A percentile compares a stretch with the other conserved stretches of the same genome.
These are phyloP conservation scores for Taxillus chinensis DNA, from an alignment of 164 flowering plant species.

Conservation along the genomic window DNA sequence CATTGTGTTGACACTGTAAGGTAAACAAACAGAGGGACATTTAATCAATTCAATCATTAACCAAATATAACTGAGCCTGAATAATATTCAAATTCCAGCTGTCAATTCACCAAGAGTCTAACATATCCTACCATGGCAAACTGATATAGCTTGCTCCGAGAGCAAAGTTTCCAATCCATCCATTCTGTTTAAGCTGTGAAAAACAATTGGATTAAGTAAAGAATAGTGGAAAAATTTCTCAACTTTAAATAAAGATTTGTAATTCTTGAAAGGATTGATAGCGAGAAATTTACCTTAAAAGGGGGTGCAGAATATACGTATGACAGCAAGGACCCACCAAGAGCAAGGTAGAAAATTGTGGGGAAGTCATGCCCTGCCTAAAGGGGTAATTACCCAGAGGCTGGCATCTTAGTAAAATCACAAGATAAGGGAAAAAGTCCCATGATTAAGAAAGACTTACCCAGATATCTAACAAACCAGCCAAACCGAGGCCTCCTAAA, in stretches of 20 bases:
- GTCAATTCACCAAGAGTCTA: neutral
- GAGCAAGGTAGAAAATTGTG: constrained; percentile 68
- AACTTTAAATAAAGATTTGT: neutral
- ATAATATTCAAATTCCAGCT: too few species aligned
- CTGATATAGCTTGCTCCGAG: constrained; percentile 92
- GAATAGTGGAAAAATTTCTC: neutral
- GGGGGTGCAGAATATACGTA: constrained; percentile 98
- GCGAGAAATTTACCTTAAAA: constrained; percentile 49
- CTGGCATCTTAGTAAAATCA: neutral
- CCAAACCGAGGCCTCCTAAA: constrained; percentile 77
- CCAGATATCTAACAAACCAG: constrained; percentile 78
- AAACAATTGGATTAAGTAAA: constrained; percentile 3
- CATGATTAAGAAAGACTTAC: constrained; percentile 32
- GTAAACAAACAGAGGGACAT: too few species aligned
- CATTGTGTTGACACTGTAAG: too few species aligned
- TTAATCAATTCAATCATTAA: too few species aligned
- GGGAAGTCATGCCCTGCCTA: constrained; percentile 92
- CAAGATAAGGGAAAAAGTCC: neutral
- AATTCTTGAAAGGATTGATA: neutral
- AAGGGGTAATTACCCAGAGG: constrained; percentile 11
- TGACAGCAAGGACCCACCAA: constrained; percentile 86
- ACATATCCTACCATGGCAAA: constrained; percentile 72
- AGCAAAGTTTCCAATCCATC: constrained; percentile 96
- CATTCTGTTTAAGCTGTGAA: constrained; percentile 91
- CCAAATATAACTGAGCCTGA: too few species aligned